Evolutionary conservation across 1,139 yeast species (phyloP).

Genomic region (Hemisphaericaspora xylofermentans): DNA sequence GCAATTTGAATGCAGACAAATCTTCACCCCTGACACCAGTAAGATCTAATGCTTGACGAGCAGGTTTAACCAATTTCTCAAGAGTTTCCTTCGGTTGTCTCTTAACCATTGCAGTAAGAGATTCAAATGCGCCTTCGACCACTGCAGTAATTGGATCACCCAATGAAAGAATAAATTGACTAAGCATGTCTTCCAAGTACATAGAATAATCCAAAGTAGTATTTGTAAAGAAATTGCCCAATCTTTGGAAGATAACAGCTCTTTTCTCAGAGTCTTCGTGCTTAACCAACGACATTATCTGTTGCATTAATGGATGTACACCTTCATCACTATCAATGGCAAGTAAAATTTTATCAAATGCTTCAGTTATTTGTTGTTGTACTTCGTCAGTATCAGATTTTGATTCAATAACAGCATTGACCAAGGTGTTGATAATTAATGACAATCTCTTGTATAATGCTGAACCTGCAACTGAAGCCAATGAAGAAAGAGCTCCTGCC

Average conservation of each 20-base stretch:
- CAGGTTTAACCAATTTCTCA: conserved; percentile 75
- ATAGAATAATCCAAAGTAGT: conserved; percentile 70
- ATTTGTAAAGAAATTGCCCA: conserved; percentile 67
- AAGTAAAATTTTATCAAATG: conserved; percentile 67
- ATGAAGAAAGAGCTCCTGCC: conserved; percentile 82
- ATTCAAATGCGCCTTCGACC: conserved; percentile 67
- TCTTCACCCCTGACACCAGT: conserved; percentile 68
- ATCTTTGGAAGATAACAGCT: conserved; percentile 63
- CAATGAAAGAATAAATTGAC: conserved; percentile 67
- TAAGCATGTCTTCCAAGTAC: conserved; percentile 74
- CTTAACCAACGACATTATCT: conserved; percentile 71
- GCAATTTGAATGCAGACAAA: conserved; percentile 71
- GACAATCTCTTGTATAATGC: conserved; percentile 75
- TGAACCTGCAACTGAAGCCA: conserved; percentile 88
- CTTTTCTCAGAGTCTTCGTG: conserved; percentile 72
- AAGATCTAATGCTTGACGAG: conserved; percentile 67
- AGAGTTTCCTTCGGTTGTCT: conserved; percentile 72
- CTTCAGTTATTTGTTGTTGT: conserved; percentile 43
- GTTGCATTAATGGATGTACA: conserved; percentile 80
- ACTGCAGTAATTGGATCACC: conserved; percentile 68
- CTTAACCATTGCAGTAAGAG: conserved; percentile 65
- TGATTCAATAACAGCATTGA: conserved; percentile 54
- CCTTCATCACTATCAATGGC: conserved; percentile 82
- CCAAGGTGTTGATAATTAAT: conserved; percentile 68
- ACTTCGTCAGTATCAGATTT: conserved; percentile 33